phyloP scores from a whole-genome alignment of 306 rosid genomes.

The Cucurbita moschata region DNA sequence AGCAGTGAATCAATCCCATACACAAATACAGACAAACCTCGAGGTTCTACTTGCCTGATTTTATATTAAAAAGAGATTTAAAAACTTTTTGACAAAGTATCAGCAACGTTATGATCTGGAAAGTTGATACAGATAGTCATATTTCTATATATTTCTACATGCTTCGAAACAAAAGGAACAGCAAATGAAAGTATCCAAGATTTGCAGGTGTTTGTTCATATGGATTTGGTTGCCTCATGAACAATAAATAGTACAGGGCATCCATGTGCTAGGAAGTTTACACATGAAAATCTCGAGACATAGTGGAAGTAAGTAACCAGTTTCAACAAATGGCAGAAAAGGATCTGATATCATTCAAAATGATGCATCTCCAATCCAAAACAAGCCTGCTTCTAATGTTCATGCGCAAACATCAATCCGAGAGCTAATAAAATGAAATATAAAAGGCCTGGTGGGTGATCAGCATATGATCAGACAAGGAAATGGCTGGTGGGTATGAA shows the following conservation, averaged over 20 bases:
- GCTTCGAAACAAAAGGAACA: not conserved
- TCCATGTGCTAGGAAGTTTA: not conserved
- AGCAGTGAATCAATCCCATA: not conserved
- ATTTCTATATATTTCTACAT: not conserved
- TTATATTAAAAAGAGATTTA: too few relatives aligned
- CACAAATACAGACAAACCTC: not conserved
- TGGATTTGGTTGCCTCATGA: not conserved
- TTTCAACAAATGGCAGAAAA: too few relatives aligned
- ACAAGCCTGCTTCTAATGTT: not conserved
- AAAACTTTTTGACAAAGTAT: not conserved
- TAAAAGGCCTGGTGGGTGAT: not conserved
- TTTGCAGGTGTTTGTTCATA: not conserved
- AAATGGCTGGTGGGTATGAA: not conserved
- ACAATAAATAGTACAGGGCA: not conserved
- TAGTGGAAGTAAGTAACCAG: too few relatives aligned
- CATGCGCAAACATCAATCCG: not conserved
- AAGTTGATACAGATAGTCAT: not conserved
- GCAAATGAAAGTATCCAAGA: not conserved
- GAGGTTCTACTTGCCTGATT: not conserved
- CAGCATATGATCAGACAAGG: not conserved
- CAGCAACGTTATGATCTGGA: not conserved
- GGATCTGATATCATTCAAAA: not conserved
- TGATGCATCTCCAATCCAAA: not conserved
- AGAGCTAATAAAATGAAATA: not conserved
- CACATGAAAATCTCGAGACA: too few relatives aligned